Evolutionary conservation across 2,329 filamentous ascomycete species (phyloP).

Genomic region (Beauveria rudraprayagi): DNA sequence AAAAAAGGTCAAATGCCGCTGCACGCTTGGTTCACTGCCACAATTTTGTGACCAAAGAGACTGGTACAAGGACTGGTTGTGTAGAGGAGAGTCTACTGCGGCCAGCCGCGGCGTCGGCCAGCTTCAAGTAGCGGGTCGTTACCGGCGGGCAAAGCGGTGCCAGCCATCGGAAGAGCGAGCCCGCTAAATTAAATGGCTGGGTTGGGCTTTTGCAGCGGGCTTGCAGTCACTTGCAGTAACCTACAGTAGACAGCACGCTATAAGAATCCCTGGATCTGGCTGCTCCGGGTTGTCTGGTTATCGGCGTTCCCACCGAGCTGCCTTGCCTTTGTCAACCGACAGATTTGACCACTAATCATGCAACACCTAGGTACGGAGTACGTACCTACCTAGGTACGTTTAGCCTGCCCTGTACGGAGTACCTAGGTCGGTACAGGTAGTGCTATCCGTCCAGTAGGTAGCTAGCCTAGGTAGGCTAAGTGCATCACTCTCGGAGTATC

Average conservation of each 20-base stretch:
- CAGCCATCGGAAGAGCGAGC: neutral
- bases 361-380: neutral
- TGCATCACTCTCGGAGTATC: neutral
- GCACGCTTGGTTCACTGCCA: neutral
- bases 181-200: neutral
- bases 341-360: neutral
- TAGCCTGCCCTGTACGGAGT: too few relatives aligned
- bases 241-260: too few relatives aligned
- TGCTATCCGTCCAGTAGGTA: too few relatives aligned
- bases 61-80: neutral
- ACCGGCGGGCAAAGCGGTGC: neutral
- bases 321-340: neutral
- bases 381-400: too few relatives aligned
- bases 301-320: constrained; percentile 6
- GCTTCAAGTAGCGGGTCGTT: constrained; percentile 2
- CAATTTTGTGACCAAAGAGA: neutral
- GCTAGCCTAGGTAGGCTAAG: too few relatives aligned
- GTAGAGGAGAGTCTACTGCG: neutral
- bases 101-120: neutral
- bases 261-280: neutral
- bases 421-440: too few relatives aligned
- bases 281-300: neutral
- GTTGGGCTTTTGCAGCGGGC: neutral
- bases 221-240: neutral
- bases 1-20: neutral